Base-by-base conservation (phyloP, 1,284 basidiomycete species). In the Pseudomicrostroma phylloplanum region DNA sequence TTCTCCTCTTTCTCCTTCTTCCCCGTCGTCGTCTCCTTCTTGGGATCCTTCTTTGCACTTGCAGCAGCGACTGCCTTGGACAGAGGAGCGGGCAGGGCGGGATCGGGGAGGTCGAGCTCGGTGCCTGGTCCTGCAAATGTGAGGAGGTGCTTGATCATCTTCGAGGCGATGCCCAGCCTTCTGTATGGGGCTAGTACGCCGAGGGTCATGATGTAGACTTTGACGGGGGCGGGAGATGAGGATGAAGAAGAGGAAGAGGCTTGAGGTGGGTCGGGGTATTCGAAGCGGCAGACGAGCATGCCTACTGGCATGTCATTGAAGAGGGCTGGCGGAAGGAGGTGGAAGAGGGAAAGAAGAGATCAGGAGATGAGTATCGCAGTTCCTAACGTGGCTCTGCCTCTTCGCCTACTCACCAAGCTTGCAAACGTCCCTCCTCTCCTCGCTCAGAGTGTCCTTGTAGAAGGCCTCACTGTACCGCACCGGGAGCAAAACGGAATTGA, bases 271-370 rank as follows among this genome's bases (percentile, higher is more conserved):
- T 17, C 17, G 2, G 51, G 51, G 51, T 19, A 66, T 60, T 81
- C 80, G 40, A 80, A 61, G 9, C 79, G 71, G 58, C 74, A 79
- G 53, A 77, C 74, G 53, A 81, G 65, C 59, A 76, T 74, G 17
- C 76, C 80, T 19, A 81, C 80, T 12, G 80, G 74, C 17, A 81
- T 70, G 58, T 81, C 80, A 61, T 81, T 81, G 73, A 80, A 81
- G 42, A 78, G 74, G 26, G 76, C 74, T 74, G 66, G 9, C 21
- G 42, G 6, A 46, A n/a, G 49, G 19, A 21, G 15, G 39, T 2
- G 40, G 7, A 42, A n/a, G 26, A 61, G 60, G 36, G 43, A 36
- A 49, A 19, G 3, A 30, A 6, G 36, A 59, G 36, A 60, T 6
- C 19, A 26, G 40, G 59, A 41, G n/a, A 42, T 15, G 12, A n/a